A percentile compares a stretch with the other conserved stretches of the same genome.
Evolutionary conservation across 352 stramenopile species (phyloP).

Genomic region (Pythium inflatum): DNA sequence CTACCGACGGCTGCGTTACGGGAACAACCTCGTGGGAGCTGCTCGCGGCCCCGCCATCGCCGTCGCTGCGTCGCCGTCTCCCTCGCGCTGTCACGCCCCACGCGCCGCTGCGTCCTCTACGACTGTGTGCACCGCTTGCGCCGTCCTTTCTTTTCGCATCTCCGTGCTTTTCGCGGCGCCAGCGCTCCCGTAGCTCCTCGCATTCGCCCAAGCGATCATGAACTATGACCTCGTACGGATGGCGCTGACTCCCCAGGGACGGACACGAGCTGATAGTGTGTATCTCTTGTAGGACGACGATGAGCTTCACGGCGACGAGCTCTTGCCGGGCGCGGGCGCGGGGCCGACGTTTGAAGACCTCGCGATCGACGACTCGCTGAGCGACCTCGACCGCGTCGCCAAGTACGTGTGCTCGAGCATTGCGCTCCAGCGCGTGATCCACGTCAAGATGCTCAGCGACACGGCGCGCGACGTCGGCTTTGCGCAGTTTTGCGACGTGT

Average conservation of each 20-base stretch:
- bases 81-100: not conserved
- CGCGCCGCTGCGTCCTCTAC: not conserved
- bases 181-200: too few species aligned
- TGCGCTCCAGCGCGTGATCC: constrained; percentile 96
- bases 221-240: constrained; percentile 58
- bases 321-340: constrained; percentile 33
- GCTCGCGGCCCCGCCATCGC: not conserved
- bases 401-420: constrained; percentile 96
- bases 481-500: constrained; percentile 73
- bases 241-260: too few species aligned
- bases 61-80: not conserved
- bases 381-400: constrained; percentile 93
- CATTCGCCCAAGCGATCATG: too few species aligned
- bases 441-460: constrained; percentile 52
- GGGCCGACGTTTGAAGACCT: constrained; percentile 97
- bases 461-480: constrained; percentile 47
- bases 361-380: constrained; percentile 97
- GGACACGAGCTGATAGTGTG: not conserved
- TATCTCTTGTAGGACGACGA: constrained; percentile 26
- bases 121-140: not conserved
- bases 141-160: not conserved
- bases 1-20: too few species aligned
- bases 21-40: too few species aligned
- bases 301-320: constrained; percentile 27
- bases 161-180: not conserved